Evolutionary conservation across 1,284 basidiomycete genomes (phyloP).

Genomic region (Ceratobasidium sp.): DNA sequence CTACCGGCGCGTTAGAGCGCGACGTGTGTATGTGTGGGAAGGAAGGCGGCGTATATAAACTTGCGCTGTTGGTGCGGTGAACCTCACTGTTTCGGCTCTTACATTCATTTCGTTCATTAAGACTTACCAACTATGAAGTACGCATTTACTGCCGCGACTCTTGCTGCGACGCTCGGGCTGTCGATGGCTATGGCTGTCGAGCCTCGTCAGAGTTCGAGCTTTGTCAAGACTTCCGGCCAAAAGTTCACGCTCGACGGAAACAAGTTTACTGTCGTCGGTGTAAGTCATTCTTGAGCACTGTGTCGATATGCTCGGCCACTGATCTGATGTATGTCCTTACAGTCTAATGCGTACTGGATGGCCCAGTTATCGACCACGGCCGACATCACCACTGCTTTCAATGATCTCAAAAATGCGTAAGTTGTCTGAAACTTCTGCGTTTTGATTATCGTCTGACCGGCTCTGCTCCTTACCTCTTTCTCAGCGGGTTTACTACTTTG

Average conservation of each 20-base stretch:
- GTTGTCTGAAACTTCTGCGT: background rate
- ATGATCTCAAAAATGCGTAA: slow-evolving; percentile 65
- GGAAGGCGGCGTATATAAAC: no score
- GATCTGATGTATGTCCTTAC: background rate
- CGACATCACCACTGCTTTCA: slow-evolving; percentile 64
- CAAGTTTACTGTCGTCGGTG: slow-evolving; percentile 66
- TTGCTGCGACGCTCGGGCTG: background rate
- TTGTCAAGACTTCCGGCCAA: slow-evolving; percentile 62
- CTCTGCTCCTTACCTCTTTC: background rate
- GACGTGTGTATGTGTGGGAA: no score
- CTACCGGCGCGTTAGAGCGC: no score
- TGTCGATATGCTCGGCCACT: background rate
- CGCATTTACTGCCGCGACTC: slow-evolving; percentile 19
- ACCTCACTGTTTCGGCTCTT: no score
- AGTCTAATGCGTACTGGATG: slow-evolving; percentile 47
- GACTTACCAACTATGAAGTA: slow-evolving; percentile 18
- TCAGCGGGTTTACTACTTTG: slow-evolving; percentile 66
- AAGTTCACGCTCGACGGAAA: slow-evolving; percentile 67
- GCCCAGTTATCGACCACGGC: slow-evolving; percentile 53
- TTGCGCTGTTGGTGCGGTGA: no score
- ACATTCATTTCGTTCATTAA: no score
- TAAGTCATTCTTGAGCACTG: background rate
- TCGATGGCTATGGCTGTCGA: slow-evolving; percentile 8
- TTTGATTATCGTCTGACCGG: background rate
- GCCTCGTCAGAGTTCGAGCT: slow-evolving; percentile 53